Base-by-base conservation (phyloP, 176 grass and related monocot species). In the Hyparrhenia diplandra region DNA sequence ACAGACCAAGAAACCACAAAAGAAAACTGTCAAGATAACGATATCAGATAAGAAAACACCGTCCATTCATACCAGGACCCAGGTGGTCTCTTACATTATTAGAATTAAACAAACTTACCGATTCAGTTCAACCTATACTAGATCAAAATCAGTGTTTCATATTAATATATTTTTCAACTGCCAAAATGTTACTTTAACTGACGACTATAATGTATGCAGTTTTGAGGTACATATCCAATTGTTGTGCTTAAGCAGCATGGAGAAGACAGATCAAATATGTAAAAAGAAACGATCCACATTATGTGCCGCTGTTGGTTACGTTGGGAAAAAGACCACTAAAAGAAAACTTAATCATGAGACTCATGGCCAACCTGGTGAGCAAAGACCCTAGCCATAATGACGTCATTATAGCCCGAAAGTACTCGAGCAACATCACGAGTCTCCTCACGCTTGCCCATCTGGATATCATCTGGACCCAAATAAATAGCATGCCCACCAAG, bases 371-470 rank as follows among this genome's bases (percentile, higher is more conserved):
- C 96, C 87, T 93, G 90, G 54, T 99, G 96, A 78, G 63, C 76
- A 37, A 99, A 99, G 77, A 99, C 85, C 47, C 96, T 89, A 21
- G 96, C 96, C 96, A 99, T 99, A 73, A 99, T 84, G 64, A 99
- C 88, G 64, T 99, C 92, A 83, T 99, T 99, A 73, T 91, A 99
- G 12, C 96, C 88, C 49, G 90, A 95, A 85, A 99, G 87, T 55
- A 99, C 96, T 64, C 96, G 89, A 80, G 96, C 96, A 18, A 99
- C 92, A 88, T 99, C 96, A 57, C 92, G 85, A 32, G 96, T 99
- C 62, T 99, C 96, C 67, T 99, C 96, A 57, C 92, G 89, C 89
- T 99, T 95, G 31, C 96, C 96, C 96, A 99, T 99, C 68, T 95
- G 96, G 74, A 99, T 99, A 85, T 99, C 96, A 80, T 95, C 88